phyloP scores from a whole-genome alignment of 164 flowering plant genomes.

The Stephania yunnanensis region DNA sequence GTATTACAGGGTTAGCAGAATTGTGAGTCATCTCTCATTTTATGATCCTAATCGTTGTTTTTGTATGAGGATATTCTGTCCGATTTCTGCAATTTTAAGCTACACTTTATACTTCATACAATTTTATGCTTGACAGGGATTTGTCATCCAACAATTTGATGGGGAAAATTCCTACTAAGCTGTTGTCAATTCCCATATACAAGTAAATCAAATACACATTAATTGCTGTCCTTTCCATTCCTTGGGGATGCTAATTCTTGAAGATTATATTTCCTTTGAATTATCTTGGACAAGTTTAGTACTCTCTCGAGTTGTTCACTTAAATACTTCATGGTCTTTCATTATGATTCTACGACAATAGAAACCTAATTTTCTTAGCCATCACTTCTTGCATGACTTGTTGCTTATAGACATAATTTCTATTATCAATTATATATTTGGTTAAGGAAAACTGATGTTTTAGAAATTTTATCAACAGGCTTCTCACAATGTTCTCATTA shows the following conservation, averaged over 20 bases:
- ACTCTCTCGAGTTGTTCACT: neutral
- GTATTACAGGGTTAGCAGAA: constrained; percentile 30
- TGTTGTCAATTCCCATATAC: constrained; percentile 49
- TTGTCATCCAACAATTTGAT: constrained; percentile 60
- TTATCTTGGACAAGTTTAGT: neutral
- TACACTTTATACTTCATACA: neutral
- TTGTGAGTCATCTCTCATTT: constrained; percentile 23
- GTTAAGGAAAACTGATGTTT: too few relatives aligned
- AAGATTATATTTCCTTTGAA: neutral
- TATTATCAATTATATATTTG: too few relatives aligned
- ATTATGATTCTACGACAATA: too few relatives aligned
- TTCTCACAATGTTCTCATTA: too few relatives aligned
- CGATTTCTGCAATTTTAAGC: neutral
- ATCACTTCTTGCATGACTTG: too few relatives aligned
- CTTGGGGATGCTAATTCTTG: neutral
- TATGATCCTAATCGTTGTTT: neutral
- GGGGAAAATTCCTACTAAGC: constrained; percentile 54
- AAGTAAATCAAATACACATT: constrained; percentile 39
- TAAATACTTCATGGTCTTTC: too few relatives aligned
- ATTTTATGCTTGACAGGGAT: constrained; percentile 44
- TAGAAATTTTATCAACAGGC: too few relatives aligned
- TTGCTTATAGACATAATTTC: too few relatives aligned
- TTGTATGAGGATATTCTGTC: neutral
- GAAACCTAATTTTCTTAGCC: too few relatives aligned
- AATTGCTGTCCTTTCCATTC: neutral